A percentile compares a stretch with the other conserved stretches of the same genome.
Evolutionary conservation across 495 filamentous ascomycete species (phyloP).

Genomic region (Staphylotrichum longicolle): DNA sequence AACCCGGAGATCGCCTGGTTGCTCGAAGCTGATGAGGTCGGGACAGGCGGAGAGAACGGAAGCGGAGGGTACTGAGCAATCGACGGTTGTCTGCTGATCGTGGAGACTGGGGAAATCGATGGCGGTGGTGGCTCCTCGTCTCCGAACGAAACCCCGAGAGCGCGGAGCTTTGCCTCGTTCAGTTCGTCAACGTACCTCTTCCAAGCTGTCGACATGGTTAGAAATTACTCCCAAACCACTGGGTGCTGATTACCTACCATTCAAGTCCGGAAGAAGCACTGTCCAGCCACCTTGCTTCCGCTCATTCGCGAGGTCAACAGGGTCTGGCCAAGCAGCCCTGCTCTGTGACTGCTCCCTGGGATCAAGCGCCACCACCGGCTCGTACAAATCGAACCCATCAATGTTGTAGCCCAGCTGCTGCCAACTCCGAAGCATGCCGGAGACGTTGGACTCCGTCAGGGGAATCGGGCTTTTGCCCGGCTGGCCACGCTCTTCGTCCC

Average conservation of each 20-base stretch:
- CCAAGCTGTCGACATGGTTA: conserved; percentile 58
- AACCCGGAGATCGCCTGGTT: conserved; percentile 59
- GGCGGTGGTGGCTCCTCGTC: conserved; percentile 64
- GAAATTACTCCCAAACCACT: not conserved
- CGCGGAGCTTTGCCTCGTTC: conserved; percentile 85
- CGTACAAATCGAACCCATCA: conserved; percentile 65
- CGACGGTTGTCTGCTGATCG: conserved; percentile 59
- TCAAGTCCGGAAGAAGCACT: conserved; percentile 74
- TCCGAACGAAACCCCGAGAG: conserved; percentile 77
- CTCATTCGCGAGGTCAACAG: conserved; percentile 56
- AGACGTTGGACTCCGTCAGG: conserved; percentile 60
- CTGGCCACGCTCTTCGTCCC: conserved; percentile 63
- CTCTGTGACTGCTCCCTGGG: conserved; percentile 56
- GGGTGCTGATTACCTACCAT: conserved; percentile 35
- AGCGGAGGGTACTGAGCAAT: conserved; percentile 57
- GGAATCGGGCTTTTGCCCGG: conserved; percentile 56
- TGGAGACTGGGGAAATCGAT: conserved; percentile 51
- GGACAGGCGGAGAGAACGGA: conserved; percentile 72
- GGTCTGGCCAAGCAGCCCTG: conserved; percentile 68
- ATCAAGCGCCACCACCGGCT: conserved; percentile 34
- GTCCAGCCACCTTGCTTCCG: conserved; percentile 50
- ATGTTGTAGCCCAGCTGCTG: conserved; percentile 72
- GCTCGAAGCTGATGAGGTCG: conserved; percentile 61
- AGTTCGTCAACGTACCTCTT: conserved; percentile 75
- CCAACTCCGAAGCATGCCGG: conserved; percentile 66